Base-by-base conservation (phyloP, 176 grass and related monocot genomes). In the Alloteropsis semialata region DNA sequence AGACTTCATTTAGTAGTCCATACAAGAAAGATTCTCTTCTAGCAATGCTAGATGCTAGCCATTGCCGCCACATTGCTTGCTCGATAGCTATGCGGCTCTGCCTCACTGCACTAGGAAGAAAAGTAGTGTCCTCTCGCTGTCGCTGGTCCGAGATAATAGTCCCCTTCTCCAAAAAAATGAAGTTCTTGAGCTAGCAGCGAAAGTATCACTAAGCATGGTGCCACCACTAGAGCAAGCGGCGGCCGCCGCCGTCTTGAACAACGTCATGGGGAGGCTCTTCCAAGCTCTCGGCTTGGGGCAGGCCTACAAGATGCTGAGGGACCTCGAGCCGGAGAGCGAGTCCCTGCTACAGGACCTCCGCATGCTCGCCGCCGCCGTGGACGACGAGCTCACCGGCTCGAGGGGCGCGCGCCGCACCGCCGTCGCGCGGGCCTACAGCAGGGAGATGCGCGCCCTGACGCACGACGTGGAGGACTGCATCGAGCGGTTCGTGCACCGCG, bases 391-490 rank as follows among this genome's bases (percentile, higher is more conserved):
- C 21, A 32, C 17, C 5, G 1, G 0, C 21, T 13, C 12, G 8
- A 8, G 13, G 16, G 22, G 16, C 32, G 10, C 59, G 11, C 32
- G 5, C 14, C 25, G 60, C 25, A 56, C 72, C 3, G 82, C 48
- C 19, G 82, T 84, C 0, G 34, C 46, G 5, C 39, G 82, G 8
- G 45, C 28, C 18, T 75, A 66, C 16, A 39, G 72, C 15, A 3
- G 42, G 1, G 6, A 44, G 72, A 66, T 85, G 63, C 37, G 38
- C 0, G 73, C 67, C 5, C 18, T 77, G 21, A 68, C 28, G 21
- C 73, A 84, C 3, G 82, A 77, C 3, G 46, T 78, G 3, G 83
- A 85, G 15, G 83, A 85, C 4, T 78, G 74, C 74, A 13, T 85
- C 0, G 83, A 85, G 49, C 28, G 38, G 1, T 85, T 77, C 83